Conservation (phyloP, 495 filamentous ascomycete species). For the Penicillium macrosclerotiorum region DNA sequence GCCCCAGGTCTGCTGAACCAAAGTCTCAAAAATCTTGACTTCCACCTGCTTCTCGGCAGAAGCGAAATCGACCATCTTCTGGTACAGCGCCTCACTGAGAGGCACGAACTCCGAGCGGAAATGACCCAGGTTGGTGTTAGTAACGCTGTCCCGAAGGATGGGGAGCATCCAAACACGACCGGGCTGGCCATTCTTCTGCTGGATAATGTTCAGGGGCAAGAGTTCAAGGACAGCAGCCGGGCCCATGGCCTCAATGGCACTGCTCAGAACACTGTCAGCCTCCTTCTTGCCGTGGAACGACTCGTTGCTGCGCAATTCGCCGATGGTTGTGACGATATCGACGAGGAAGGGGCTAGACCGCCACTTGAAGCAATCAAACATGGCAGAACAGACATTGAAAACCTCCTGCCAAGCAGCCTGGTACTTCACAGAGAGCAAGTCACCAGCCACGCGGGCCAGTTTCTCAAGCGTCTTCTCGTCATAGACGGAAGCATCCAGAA, state of each 20-base stretch:
- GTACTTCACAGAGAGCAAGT: conserved; percentile 82
- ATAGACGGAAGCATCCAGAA: conserved; percentile 82
- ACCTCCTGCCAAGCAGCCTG: conserved; percentile 95
- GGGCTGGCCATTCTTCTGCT: conserved; percentile 69
- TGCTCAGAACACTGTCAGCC: conserved; percentile 82
- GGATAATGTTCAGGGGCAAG: conserved; percentile 79
- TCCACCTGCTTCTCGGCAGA: conserved; percentile 83
- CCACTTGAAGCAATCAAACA: conserved; percentile 87
- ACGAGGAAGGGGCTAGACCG: conserved; percentile 71
- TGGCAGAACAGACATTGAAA: conserved; percentile 82
- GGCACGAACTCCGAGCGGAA: conserved; percentile 85
- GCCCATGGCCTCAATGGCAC: conserved; percentile 84
- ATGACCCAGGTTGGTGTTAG: conserved; percentile 79
- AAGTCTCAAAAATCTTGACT: conserved; percentile 93
- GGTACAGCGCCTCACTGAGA: conserved; percentile 84
- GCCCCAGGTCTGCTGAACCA: conserved; percentile 94
- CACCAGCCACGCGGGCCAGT: conserved; percentile 62
- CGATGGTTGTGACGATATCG: conserved; percentile 70
- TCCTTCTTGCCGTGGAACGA: conserved; percentile 94
- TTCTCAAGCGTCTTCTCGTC: conserved; percentile 83
- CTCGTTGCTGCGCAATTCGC: conserved; percentile 84
- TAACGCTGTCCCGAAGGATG: conserved; percentile 77
- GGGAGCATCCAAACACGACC: conserved; percentile 95
- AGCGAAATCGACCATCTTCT: conserved; percentile 77
- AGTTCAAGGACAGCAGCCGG: conserved; percentile 76